Conservation (phyloP, 257 asterid genomes). For the Nicotiana tabacum region DNA sequence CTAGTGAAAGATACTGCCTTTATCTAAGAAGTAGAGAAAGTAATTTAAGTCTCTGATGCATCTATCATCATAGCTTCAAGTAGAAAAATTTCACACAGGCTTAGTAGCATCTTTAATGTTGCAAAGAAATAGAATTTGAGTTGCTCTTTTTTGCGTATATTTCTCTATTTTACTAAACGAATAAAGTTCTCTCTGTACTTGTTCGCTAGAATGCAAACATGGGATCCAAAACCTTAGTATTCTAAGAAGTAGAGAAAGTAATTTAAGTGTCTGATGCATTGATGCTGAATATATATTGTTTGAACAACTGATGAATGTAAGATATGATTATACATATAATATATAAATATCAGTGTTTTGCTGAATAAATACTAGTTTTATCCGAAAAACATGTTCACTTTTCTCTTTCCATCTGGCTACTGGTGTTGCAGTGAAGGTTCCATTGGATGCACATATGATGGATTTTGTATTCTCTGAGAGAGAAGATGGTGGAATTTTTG, state of each 20-base stretch:
- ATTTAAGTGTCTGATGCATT: background rate
- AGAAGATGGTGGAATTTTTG: slow-evolving; percentile 82
- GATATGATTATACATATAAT: background rate
- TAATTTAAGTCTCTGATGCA: background rate
- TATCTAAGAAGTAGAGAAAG: no score
- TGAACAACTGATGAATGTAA: background rate
- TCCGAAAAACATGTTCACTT: slow-evolving; percentile 12
- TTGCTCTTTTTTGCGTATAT: background rate
- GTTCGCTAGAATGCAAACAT: background rate
- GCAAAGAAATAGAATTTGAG: background rate
- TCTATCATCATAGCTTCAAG: background rate
- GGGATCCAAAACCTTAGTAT: background rate
- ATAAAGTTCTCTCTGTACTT: background rate
- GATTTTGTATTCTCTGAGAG: slow-evolving; percentile 97
- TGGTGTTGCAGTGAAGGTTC: slow-evolving; percentile 74
- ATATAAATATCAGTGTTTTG: background rate
- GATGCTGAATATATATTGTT: background rate
- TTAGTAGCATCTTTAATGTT: background rate
- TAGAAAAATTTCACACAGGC: background rate
- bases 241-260: background rate
- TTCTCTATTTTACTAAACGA: background rate
- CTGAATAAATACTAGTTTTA: background rate
- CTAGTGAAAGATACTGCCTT: no score
- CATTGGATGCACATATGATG: slow-evolving; percentile 88
- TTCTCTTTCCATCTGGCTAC: slow-evolving; percentile 11